Percentiles rank a stretch among this genome's conserved stretches.
Evolutionary conservation across 345 rosid genomes (phyloP).

Genomic region (Salix purpurea): DNA sequence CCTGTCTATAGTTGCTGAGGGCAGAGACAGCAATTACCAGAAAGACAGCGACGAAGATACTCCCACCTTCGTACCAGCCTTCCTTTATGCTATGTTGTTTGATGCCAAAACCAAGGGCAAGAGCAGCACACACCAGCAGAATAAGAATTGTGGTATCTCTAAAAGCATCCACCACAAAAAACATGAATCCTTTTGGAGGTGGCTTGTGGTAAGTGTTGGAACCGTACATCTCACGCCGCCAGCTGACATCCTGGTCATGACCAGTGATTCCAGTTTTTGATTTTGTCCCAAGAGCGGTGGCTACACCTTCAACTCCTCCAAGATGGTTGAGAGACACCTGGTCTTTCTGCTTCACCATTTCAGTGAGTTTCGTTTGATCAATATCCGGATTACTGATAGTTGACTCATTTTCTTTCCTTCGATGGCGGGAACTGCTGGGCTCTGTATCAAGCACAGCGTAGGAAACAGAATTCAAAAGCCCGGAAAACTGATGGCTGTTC

Average conservation of each 20-base stretch:
- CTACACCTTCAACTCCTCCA: conserved; percentile 53
- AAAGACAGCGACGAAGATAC: conserved; percentile 27
- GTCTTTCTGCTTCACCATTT: conserved; percentile 44
- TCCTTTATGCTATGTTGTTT: conserved; percentile 20
- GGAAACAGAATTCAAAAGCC: conserved; percentile 18
- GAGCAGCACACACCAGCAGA: conserved; percentile 23
- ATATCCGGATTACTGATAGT: conserved; percentile 22
- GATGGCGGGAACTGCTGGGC: conserved; percentile 19
- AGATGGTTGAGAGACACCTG: conserved; percentile 25
- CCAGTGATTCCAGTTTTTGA: conserved; percentile 42
- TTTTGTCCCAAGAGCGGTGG: conserved; percentile 47
- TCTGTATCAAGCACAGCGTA: conserved; percentile 30
- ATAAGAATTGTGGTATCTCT: conserved; percentile 53
- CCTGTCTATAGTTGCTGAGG: conserved; percentile 29
- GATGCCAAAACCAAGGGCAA: conserved; percentile 27
- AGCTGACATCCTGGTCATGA: conserved; percentile 31
- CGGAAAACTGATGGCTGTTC: conserved; percentile 17
- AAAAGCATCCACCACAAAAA: conserved; percentile 53
- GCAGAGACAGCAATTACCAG: conserved; percentile 29
- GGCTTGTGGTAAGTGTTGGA: conserved; percentile 56
- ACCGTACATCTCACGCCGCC: conserved; percentile 43
- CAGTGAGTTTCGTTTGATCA: conserved; percentile 30
- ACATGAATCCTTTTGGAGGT: conserved; percentile 53
- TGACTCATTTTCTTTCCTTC: conserved; percentile 18
- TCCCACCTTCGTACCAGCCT: conserved; percentile 35